phyloP scores from a whole-genome alignment of 2,329 filamentous ascomycete species.

The Cladosporium colombiae region DNA sequence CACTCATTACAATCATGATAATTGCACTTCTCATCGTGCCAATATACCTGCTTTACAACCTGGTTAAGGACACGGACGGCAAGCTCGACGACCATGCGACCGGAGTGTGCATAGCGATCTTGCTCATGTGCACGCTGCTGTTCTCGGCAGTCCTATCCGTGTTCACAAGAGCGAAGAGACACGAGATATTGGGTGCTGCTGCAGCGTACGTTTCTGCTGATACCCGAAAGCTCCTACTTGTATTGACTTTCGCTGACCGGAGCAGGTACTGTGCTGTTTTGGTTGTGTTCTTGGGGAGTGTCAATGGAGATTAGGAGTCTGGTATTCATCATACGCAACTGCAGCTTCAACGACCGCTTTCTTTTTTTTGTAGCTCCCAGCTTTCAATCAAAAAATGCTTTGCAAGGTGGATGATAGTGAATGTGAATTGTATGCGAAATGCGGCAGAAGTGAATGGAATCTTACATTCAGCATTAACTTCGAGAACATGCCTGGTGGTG shows the following conservation, averaged over 20 bases:
- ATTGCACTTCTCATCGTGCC: slow-evolving; percentile 33
- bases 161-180: slow-evolving; percentile 31
- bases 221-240: not conserved
- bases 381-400: not conserved
- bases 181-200: slow-evolving; percentile 33
- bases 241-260: not conserved
- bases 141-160: slow-evolving; percentile 32
- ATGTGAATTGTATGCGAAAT: not conserved
- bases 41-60: slow-evolving; percentile 32
- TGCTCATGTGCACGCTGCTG: slow-evolving; percentile 31
- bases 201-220: slow-evolving; percentile 27
- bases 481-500: not conserved
- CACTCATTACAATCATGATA: slow-evolving; percentile 33
- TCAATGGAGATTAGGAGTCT: not conserved
- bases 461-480: not conserved
- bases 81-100: slow-evolving; percentile 22
- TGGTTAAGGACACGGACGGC: slow-evolving; percentile 24
- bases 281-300: slow-evolving; percentile 14
- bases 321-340: not conserved
- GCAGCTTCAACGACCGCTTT: not conserved
- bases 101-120: slow-evolving; percentile 27
- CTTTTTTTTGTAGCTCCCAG: not conserved
- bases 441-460: not conserved
- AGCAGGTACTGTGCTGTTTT: slow-evolving; percentile 16
- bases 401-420: not conserved